phyloP scores from a whole-genome alignment of 2,329 filamentous ascomycete genomes.

The Colletotrichum spinosum region DNA sequence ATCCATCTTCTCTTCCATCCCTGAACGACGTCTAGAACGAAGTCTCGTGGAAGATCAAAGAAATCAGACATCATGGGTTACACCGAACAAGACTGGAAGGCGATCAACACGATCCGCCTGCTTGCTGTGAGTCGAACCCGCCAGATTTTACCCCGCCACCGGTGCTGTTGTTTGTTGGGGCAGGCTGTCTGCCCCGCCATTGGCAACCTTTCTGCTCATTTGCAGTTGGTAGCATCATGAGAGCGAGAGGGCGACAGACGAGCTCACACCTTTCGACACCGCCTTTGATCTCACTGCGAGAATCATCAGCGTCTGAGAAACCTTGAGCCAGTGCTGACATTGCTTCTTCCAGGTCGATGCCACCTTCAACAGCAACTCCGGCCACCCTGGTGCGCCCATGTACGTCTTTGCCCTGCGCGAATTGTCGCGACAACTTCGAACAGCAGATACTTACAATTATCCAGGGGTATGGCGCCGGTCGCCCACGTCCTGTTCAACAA shows the following conservation, averaged over 20 bases:
- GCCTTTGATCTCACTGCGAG: not conserved
- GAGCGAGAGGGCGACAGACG: not conserved
- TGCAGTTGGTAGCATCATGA: slow-evolving; percentile 34
- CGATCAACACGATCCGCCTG: slow-evolving; percentile 97
- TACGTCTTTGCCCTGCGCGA: slow-evolving; percentile 51
- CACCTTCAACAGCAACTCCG: slow-evolving; percentile 94
- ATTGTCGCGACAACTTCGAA: not conserved
- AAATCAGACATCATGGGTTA: slow-evolving; percentile 80
- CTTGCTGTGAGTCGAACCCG: slow-evolving; percentile 81
- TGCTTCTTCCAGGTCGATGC: slow-evolving; percentile 87
- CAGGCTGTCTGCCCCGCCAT: slow-evolving; percentile 49
- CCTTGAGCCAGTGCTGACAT: slow-evolving; percentile 5
- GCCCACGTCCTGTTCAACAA: slow-evolving; percentile 98
- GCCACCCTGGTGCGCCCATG: slow-evolving; percentile 99
- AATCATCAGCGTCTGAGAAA: not conserved
- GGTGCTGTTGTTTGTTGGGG: slow-evolving; percentile 44
- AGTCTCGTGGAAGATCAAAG: slow-evolving; percentile 38
- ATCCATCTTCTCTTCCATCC: slow-evolving; percentile 44
- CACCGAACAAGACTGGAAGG: slow-evolving; percentile 86
- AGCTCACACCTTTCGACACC: not conserved
- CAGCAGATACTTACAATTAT: slow-evolving; percentile 46
- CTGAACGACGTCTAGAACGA: slow-evolving; percentile 23
- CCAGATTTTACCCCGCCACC: slow-evolving; percentile 47
- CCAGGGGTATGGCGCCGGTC: slow-evolving; percentile 86
- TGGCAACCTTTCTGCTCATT: slow-evolving; percentile 37